A percentile compares a stretch with the other conserved stretches of the same genome.
Evolutionary conservation across 371 early-diverging fungal species (phyloP).

Genomic region (Rhizopus arrhizus): DNA sequence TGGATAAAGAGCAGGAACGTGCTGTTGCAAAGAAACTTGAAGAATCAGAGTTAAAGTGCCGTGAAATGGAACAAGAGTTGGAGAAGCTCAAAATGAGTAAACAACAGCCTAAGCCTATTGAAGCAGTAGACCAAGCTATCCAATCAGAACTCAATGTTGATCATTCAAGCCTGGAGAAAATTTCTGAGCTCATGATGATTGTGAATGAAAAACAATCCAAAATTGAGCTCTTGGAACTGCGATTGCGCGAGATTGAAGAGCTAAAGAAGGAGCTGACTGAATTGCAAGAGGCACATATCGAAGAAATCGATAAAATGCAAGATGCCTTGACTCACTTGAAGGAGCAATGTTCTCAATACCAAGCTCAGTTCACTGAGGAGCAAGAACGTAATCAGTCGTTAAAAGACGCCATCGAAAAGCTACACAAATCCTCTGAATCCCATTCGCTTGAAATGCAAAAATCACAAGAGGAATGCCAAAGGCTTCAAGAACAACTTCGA

Average conservation of each 20-base stretch:
- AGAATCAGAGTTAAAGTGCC: conserved; percentile 20
- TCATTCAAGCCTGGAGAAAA: no score
- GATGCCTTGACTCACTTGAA: conserved; percentile 5
- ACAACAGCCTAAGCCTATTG: conserved; percentile 11
- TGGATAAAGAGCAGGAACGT: conserved; percentile 7
- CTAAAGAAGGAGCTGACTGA: conserved; percentile 26
- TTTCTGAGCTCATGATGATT: conserved; percentile 11
- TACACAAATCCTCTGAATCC: conserved; percentile 12
- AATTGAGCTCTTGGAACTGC: conserved; percentile 22
- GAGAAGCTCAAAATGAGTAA: not conserved
- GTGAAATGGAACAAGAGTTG: conserved; percentile 25
- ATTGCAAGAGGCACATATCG: conserved; percentile 25
- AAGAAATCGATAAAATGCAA: conserved; percentile 28
- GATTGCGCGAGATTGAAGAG: conserved; percentile 29
- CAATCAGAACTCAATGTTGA: conserved; percentile 6
- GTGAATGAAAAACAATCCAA: conserved; percentile 22
- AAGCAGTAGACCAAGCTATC: conserved; percentile 4
- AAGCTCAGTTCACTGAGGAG: conserved; percentile 11
- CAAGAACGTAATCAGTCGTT: conserved; percentile 1
- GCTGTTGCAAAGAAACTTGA: conserved; percentile 17
- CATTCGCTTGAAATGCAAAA: conserved; percentile 16
- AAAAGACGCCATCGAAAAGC: conserved; percentile 13
- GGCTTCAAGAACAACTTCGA: conserved; percentile 27
- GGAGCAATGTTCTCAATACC: conserved; percentile 6
- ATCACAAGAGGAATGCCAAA: conserved; percentile 7